Evolutionary conservation across 2,329 filamentous ascomycete genomes (phyloP).

Genomic region (Penicillium sclerotigenum): DNA sequence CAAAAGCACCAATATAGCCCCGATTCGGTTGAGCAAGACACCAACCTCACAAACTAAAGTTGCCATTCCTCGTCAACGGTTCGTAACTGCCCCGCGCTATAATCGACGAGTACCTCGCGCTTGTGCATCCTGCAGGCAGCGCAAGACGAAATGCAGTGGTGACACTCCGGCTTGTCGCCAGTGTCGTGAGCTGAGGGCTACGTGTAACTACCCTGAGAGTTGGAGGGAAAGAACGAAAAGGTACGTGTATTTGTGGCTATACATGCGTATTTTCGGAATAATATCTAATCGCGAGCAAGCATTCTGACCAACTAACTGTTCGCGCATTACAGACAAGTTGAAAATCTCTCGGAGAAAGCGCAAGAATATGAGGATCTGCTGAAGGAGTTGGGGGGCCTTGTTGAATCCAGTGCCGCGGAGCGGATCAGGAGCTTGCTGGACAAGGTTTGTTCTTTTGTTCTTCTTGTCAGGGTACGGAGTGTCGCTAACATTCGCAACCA

Average conservation of each 20-base stretch:
- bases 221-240: slow-evolving; percentile 40
- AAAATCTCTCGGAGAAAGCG: slow-evolving; percentile 32
- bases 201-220: slow-evolving; percentile 38
- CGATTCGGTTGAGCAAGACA: neutral
- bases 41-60: slow-evolving; percentile 13
- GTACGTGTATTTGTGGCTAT: slow-evolving; percentile 18
- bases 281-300: neutral
- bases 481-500: slow-evolving; percentile 1
- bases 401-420: slow-evolving; percentile 33
- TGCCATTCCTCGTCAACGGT: slow-evolving; percentile 34
- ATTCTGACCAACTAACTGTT: slow-evolving; percentile 8
- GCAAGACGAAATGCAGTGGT: slow-evolving; percentile 42
- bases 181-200: slow-evolving; percentile 35
- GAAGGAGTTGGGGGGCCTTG: slow-evolving; percentile 35
- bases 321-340: slow-evolving; percentile 29
- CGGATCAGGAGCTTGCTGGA: slow-evolving; percentile 38
- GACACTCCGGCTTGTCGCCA: slow-evolving; percentile 38
- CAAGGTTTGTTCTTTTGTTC: slow-evolving; percentile 29
- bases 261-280: neutral
- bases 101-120: slow-evolving; percentile 27
- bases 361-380: slow-evolving; percentile 41
- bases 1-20: neutral
- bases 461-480: neutral
- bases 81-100: slow-evolving; percentile 18
- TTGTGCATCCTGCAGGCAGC: slow-evolving; percentile 39